Percentiles rank a stretch among this genome's conserved stretches.
These are phyloP conservation scores for Cyberlindnera galapagoensis DNA, from an alignment of 805 yeast species.

Conservation along the genomic window DNA sequence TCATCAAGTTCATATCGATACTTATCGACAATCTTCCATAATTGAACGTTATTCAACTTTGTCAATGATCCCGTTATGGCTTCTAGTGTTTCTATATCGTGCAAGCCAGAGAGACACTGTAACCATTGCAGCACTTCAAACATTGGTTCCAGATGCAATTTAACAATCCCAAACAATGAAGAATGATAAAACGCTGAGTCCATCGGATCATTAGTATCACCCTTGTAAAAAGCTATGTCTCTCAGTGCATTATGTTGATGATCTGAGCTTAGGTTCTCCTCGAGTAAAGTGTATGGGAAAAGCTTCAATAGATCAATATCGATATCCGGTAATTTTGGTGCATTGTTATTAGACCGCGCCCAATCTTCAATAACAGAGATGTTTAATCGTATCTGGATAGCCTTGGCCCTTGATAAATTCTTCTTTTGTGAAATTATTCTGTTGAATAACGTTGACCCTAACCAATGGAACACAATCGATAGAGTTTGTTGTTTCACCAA, in stretches of 20 bases:
- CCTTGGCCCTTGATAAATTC: slow-evolving; percentile 72
- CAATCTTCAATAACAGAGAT: slow-evolving; percentile 88
- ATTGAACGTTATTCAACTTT: slow-evolving; percentile 58
- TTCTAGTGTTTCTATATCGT: slow-evolving; percentile 55
- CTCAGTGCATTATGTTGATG: slow-evolving; percentile 1
- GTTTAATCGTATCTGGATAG: slow-evolving; percentile 85
- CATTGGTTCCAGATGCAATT: slow-evolving; percentile 61
- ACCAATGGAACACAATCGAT: slow-evolving; percentile 72
- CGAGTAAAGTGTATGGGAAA: slow-evolving; percentile 31
- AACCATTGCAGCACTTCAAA: slow-evolving; percentile 84
- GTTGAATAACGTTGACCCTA: slow-evolving; percentile 69
- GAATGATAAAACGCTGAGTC: slow-evolving; percentile 57
- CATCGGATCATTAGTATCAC: slow-evolving; percentile 32
- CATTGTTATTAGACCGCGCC: slow-evolving; percentile 46
- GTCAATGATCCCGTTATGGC: slow-evolving; percentile 48
- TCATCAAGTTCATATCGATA: slow-evolving; percentile 87
- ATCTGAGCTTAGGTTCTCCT: slow-evolving; percentile 18
- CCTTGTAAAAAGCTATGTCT: slow-evolving; percentile 11
- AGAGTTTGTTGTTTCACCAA: slow-evolving; percentile 72
- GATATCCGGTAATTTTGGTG: slow-evolving; percentile 27
- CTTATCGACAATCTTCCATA: slow-evolving; percentile 61
- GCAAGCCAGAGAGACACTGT: slow-evolving; percentile 73
- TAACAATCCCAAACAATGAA: slow-evolving; percentile 58
- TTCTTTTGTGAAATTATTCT: slow-evolving; percentile 59
- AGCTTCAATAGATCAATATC: slow-evolving; percentile 32